phyloP scores from a whole-genome alignment of 2,329 filamentous ascomycete genomes.

The Emergomyces pasteurianus region DNA sequence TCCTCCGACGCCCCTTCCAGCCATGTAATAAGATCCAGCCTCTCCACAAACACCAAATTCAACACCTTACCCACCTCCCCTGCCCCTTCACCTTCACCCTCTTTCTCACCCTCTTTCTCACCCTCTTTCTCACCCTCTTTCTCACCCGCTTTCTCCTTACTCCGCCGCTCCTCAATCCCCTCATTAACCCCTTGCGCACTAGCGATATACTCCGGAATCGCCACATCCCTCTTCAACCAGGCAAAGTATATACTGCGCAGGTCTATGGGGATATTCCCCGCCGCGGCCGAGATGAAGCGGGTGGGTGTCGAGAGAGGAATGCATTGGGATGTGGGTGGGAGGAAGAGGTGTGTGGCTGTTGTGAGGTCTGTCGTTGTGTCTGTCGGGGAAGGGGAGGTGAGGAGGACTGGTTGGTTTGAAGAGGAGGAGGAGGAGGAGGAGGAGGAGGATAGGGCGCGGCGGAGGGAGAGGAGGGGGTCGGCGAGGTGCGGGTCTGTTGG shows the following conservation, averaged over 20 bases:
- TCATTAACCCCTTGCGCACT: constrained; percentile 71
- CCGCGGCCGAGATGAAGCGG: constrained; percentile 69
- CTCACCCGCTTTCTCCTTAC: constrained; percentile 17
- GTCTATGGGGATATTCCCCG: constrained; percentile 56
- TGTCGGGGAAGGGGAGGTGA: constrained; percentile 58
- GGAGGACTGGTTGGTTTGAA: constrained; percentile 52
- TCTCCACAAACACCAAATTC: constrained; percentile 84
- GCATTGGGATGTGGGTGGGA: constrained; percentile 50
- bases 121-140: constrained; percentile 15
- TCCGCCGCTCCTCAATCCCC: constrained; percentile 43
- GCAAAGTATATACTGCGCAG: constrained; percentile 93
- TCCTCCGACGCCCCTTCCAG: constrained; percentile 80
- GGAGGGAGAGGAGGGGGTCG: constrained; percentile 73
- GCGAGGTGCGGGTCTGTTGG: constrained; percentile 37
- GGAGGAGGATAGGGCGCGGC: constrained; percentile 60
- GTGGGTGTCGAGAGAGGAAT: constrained; percentile 63
- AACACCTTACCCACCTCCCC: constrained; percentile 47
- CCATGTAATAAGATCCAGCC: constrained; percentile 85
- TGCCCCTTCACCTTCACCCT: constrained; percentile 21
- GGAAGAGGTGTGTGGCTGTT: constrained; percentile 47
- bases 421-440: constrained; percentile 55
- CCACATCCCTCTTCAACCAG: constrained; percentile 84
- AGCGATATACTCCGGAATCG: constrained; percentile 83
- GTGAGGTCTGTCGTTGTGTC: constrained; percentile 54
- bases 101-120: no score